phyloP scores from a whole-genome alignment of 306 rosid species.

The Acmispon strigosus region DNA sequence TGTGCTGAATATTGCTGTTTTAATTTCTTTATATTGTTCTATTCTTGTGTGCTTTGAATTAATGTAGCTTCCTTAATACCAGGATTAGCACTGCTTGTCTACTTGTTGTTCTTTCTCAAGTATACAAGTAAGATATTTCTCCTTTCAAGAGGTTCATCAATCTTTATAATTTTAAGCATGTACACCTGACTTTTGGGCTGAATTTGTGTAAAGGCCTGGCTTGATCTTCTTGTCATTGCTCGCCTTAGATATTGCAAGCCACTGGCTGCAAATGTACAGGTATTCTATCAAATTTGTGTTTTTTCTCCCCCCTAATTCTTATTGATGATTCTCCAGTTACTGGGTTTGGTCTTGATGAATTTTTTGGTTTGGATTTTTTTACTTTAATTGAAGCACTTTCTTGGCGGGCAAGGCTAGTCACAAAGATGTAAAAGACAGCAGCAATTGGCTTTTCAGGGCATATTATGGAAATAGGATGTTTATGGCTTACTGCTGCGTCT shows the following conservation, averaged over 20 bases:
- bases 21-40: slow-evolving; percentile 1
- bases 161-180: slow-evolving; percentile 13
- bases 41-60: slow-evolving; percentile 23
- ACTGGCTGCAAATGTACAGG: slow-evolving; percentile 99
- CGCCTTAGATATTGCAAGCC: slow-evolving; percentile 93
- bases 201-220: slow-evolving; percentile 71
- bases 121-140: slow-evolving; percentile 56
- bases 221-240: slow-evolving; percentile 74
- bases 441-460: slow-evolving; percentile 82
- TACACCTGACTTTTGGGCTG: slow-evolving; percentile 31
- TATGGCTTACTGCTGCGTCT: slow-evolving; percentile 96
- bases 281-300: slow-evolving; percentile 10
- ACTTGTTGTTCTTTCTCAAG: slow-evolving; percentile 85
- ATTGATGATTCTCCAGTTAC: not conserved
- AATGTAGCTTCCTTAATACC: slow-evolving; percentile 31
- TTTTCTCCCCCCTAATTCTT: not conserved
- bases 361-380: slow-evolving; percentile 22
- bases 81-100: slow-evolving; percentile 42
- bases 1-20: not conserved
- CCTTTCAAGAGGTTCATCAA: slow-evolving; percentile 8
- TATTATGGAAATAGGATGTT: slow-evolving; percentile 92
- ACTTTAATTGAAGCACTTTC: slow-evolving; percentile 69
- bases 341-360: slow-evolving; percentile 4
- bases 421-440: slow-evolving; percentile 97
- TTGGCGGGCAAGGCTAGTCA: slow-evolving; percentile 87